phyloP scores from a whole-genome alignment of 345 rosid genomes.

The Isatis tinctoria region DNA sequence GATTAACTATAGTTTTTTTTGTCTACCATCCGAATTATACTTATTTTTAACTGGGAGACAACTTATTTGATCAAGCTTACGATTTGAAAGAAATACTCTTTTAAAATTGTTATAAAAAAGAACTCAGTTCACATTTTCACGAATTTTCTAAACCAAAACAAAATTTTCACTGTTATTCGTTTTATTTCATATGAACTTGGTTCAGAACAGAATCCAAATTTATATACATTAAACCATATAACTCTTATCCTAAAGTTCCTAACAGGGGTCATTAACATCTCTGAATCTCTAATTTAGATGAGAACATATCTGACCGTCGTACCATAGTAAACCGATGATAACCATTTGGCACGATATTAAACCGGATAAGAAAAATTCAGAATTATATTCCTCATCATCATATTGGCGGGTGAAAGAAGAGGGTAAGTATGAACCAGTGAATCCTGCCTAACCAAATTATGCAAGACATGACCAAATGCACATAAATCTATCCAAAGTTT shows the following conservation, averaged over 20 bases:
- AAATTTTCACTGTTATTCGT: background rate
- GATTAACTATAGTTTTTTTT: background rate
- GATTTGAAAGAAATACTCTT: background rate
- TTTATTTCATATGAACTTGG: background rate
- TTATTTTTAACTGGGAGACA: background rate
- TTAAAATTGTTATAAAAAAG: background rate
- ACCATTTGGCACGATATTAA: background rate
- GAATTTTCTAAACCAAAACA: background rate
- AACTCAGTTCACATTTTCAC: background rate
- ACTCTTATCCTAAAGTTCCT: background rate
- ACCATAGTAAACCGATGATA: slow-evolving; percentile 21
- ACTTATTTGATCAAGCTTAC: background rate
- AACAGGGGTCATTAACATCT: background rate
- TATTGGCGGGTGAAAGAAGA: background rate
- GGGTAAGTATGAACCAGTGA: background rate
- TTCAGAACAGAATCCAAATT: background rate
- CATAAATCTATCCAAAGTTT: slow-evolving; percentile 1
- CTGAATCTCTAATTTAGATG: background rate
- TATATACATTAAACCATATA: slow-evolving; percentile 3
- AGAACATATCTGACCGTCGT: background rate
- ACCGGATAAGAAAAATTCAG: background rate
- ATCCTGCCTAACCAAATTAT: slow-evolving; percentile 8
- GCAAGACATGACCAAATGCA: slow-evolving; percentile 5
- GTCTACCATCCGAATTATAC: background rate
- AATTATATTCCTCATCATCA: background rate